These are phyloP conservation scores for Ammopiptanthus mongolicus DNA, from an alignment of 306 rosid genomes.

Conservation along the genomic window DNA sequence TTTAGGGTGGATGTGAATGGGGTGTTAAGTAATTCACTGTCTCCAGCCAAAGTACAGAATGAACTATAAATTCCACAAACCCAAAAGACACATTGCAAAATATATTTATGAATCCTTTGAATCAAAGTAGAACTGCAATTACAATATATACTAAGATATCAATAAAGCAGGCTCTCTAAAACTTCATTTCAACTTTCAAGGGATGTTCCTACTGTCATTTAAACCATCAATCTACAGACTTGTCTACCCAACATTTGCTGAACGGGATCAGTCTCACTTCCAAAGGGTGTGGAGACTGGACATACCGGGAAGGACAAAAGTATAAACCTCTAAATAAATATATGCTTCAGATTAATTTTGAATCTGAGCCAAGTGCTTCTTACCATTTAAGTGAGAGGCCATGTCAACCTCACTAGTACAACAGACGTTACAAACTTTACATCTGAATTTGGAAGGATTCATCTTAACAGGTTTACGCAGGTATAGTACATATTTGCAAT, in stretches of 20 bases:
- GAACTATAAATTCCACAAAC: background rate
- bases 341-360: background rate
- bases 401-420: slow-evolving; percentile 13
- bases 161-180: background rate
- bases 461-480: background rate
- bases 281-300: too few species aligned
- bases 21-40: background rate
- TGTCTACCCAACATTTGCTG: background rate
- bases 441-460: background rate
- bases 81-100: background rate
- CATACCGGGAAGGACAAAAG: too few species aligned
- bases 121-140: background rate
- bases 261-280: too few species aligned
- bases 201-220: background rate
- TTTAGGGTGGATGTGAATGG: background rate
- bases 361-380: slow-evolving; percentile 33
- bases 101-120: background rate
- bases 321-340: background rate
- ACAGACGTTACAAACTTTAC: slow-evolving; percentile 27
- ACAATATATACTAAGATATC: background rate
- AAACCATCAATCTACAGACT: background rate
- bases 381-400: slow-evolving; percentile 30
- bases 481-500: too few species aligned
- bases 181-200: background rate
- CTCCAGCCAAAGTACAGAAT: background rate